phyloP scores from a whole-genome alignment of 169 alveolate genomes.

The Amoebophrya sp. region DNA sequence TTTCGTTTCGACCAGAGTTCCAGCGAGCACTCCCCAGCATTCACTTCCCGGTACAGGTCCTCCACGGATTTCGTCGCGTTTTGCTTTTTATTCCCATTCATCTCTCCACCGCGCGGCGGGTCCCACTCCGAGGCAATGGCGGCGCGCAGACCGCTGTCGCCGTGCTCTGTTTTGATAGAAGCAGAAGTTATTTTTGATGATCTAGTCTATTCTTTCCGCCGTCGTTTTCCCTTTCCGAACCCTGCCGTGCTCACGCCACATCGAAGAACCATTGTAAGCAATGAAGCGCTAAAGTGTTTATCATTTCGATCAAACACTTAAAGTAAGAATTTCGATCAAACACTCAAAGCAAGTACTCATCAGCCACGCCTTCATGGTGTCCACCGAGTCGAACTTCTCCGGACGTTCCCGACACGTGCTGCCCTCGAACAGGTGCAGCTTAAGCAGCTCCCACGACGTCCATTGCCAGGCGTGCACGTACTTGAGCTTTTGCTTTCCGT shows the following conservation, averaged over 20 bases:
- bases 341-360: not conserved
- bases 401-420: slow-evolving; percentile 18
- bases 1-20: slow-evolving; percentile 1
- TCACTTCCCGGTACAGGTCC: not conserved
- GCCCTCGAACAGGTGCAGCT: not conserved
- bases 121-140: not conserved
- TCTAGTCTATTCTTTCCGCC: too few species aligned
- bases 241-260: too few species aligned
- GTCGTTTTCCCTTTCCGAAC: too few species aligned
- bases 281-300: too few species aligned
- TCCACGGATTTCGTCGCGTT: not conserved
- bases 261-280: too few species aligned
- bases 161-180: not conserved
- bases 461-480: slow-evolving; percentile 20
- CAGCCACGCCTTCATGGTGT: not conserved
- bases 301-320: too few species aligned
- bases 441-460: not conserved
- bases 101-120: too few species aligned
- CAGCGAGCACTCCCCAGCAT: not conserved
- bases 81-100: too few species aligned
- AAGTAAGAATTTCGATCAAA: too few species aligned
- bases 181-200: too few species aligned
- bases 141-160: not conserved
- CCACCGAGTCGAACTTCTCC: not conserved
- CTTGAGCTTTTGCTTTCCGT: not conserved